Base-by-base conservation (phyloP, 2,329 filamentous ascomycete species). In the Kalmusia sp. region DNA sequence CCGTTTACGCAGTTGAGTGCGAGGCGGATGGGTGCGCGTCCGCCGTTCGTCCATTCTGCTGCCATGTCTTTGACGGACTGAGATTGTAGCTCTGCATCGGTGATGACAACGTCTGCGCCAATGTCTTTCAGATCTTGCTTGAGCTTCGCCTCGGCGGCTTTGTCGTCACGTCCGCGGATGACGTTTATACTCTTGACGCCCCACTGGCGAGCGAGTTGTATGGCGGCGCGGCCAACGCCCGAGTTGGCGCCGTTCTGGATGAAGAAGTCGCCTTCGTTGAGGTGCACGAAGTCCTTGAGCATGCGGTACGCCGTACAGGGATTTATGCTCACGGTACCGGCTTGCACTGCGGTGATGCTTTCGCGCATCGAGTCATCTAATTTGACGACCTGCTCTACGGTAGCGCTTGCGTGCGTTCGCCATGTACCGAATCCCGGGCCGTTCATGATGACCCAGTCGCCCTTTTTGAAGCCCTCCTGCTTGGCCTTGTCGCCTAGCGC, bases 241-340 rank as follows among this genome's bases (percentile, higher is more conserved):
- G 87, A 92, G 76, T 99, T 99, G 33, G 93, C 95, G 6, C 93
- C 95, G 72, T 99, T 99, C 77, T 99, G 95, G 40, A 99, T 87
- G 70, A 97, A 91, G 93, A 93, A 99, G 51, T 96, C 89, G 49
- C 93, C 90, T n/a, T 86, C 84, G 50, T 82, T 70, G 68, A 88
- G 75, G 3, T 79, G 70, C 62, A 81, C 86, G 69, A 93, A 97
- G 71, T 93, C 90, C 51, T 87, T 86, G 53, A 99, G 83, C 87
- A 99, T 96, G 49, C 93, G 86, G 77, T 96, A 98, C 2, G 95
- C 95, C 1, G 92, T 96, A 74, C 91, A 93, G 1, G 95, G 95
- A 74, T 99, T 99, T 35, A 99, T 90, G 58, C 85, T 88, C 30
- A 96, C 90, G 0, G 92, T 98, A 4, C 91, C 93, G 9, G 89